phyloP scores from a whole-genome alignment of 1,139 yeast species.

The Sugiyamaella neomexicana region DNA sequence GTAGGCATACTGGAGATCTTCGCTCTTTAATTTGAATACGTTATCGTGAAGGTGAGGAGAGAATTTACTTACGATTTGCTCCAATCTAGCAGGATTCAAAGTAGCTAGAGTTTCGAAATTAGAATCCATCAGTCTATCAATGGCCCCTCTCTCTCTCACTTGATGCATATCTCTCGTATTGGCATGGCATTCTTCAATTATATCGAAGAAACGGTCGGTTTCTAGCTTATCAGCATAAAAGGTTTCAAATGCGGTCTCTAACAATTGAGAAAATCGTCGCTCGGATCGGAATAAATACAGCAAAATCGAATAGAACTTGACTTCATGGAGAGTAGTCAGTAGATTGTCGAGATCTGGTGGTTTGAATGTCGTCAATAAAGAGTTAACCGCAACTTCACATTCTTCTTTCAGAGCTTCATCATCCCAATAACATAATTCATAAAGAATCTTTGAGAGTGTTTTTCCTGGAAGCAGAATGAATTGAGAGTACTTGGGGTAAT shows the following conservation, averaged over 20 bases:
- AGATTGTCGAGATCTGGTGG: conserved; percentile 53
- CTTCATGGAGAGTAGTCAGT: conserved; percentile 53
- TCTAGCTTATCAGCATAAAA: conserved; percentile 17
- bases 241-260: conserved; percentile 45
- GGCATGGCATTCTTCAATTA: conserved; percentile 35
- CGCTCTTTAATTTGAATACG: conserved; percentile 25
- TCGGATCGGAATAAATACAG: conserved; percentile 57
- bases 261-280: conserved; percentile 52
- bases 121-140: conserved; percentile 26
- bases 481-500: conserved; percentile 77
- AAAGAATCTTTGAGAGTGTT: conserved; percentile 50
- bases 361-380: conserved; percentile 61
- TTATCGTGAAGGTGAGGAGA: conserved; percentile 33
- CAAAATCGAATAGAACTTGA: conserved; percentile 58
- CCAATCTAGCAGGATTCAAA: conserved; percentile 28
- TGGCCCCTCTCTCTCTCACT: conserved; percentile 25
- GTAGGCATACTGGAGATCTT: conserved; percentile 30
- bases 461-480: conserved; percentile 69
- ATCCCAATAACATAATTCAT: conserved; percentile 50
- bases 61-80: conserved; percentile 27
- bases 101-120: conserved; percentile 28
- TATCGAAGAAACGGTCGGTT: conserved; percentile 26
- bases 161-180: conserved; percentile 22
- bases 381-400: conserved; percentile 70
- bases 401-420: conserved; percentile 49